Evolutionary conservation across 768 basidiomycete genomes (phyloP), one percentile per base, ranked within the genome.

Genomic region (Brasilioporus rufonigricans): DNA sequence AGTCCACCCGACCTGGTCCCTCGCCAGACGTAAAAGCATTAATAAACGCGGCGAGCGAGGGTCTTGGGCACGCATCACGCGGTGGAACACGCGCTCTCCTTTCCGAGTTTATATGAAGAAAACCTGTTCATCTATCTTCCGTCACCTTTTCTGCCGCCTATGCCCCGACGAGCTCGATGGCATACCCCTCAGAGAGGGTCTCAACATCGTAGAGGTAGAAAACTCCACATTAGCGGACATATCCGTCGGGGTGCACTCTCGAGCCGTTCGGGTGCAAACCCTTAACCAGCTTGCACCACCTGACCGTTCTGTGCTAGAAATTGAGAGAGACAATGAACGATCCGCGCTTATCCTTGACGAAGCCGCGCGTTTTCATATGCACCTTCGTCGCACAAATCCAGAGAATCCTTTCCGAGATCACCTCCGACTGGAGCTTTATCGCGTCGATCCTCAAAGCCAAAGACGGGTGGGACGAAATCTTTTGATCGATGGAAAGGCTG

Each of bases 311-410:
- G 65, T 70, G 29, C 61, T 80, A 27, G 72, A 71, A 55, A 71
- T 80, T 50, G 68, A 71, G 36, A 69, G 56, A 45, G 70, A 73
- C 35, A 70, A 66, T 57, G 67, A 58, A 54, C 65, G 68, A 50
- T 64, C 70, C 21, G 62, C 64, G 21, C 75, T 80, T 55, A 70
- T 82, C 31, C 69, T 85, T 24, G 77, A 81, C 53, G 80, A 80
- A 44, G 83, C 83, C 7, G 82, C 84, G 8, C 77, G 76, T 32
- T 85, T 84, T 67, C 77, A 83, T 54, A 76, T 80, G 48, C 83
- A 85, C 64, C 76, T 85, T 11, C 73, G 78, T 57, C 75, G 78
- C 40, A 76, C 68, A 45, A 84, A 85, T 41, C 74, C 76, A 2
- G 64, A 73, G 14, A 72, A 71, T 21, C 80, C 81, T 0, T 68